Evolutionary conservation across 768 basidiomycete genomes (phyloP), one percentile per base, ranked within the genome.

Genomic region (Lactifluus pinguis): DNA sequence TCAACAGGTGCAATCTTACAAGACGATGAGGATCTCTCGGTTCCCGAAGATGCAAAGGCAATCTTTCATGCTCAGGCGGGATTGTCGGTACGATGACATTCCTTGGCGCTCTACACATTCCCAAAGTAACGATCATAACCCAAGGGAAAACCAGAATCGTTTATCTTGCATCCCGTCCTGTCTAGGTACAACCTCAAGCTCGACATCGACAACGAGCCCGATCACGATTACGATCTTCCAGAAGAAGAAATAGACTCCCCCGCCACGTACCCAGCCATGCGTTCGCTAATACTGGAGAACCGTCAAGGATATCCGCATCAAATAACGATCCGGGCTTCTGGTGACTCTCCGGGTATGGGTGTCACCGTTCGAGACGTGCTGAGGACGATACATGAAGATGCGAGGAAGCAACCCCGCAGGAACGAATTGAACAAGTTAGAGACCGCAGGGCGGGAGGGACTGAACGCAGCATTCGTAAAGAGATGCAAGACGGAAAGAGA

Each of bases 171-270:
- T 10, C 60, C 60, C 0, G 55, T 42, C 4, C 34, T 61, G 38
- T 25, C 42, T 1, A 57, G 57, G 30, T 61, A 61, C 32, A 34
- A 57, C 10, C 50, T 61, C 51, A 62, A 53, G 25, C 30, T 62
- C 15, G 56, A 58, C 6, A 25, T 49, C 7, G 11, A 8, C 25
- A 34, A 36, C 7, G 14, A 41, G 7, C 10, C 13, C 2, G 51
- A 62, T 3, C 6, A 53, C 15, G 55, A 57, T 17, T 62, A 51
- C 14, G 30, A 53, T 0, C 48, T 57, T 4, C 61, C 61, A 32
- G 30, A 51, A 3, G 61, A 62, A 57, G 56, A 62, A 11, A 17
- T 42, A 10, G 25, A 13, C 8, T 57, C 56, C 7, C 39, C 56
- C 1, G 60, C 60, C 13, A 50, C 52, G 2, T 7, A 57, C 21